Evolutionary conservation across 768 basidiomycete species (phyloP), one percentile per base, ranked within the genome.

Genomic region (Cystobasidium tubakii): DNA sequence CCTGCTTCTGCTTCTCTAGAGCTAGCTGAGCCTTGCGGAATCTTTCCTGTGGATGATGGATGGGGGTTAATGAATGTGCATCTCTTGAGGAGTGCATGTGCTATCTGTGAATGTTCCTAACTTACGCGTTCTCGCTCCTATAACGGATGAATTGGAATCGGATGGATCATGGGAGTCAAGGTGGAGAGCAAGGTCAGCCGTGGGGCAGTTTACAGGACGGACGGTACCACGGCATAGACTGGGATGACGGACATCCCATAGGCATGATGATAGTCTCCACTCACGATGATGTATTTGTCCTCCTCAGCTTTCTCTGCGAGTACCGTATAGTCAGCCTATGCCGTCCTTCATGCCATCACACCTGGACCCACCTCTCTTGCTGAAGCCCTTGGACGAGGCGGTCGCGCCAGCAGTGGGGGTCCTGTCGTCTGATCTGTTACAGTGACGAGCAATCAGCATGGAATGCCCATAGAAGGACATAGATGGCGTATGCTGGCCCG

Each of bases 121-220:
- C 34, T 71, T 62, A 55, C 69, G 21, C 69, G 69, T 36, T 71
- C 69, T 10, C 69, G 69, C 69, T 71, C 69, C 69, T 71, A 29
- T 36, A n/a, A 70, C 10, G 39, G 31, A 43, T 42, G 27, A 4
- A 19, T 13, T n/a, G 34, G 27, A 25, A 44, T 3, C 57, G 25
- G 57, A 39, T 62, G 29, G 2, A 42, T 12, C 39, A 12, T 17
- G 7, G 39, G 34, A 27, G 25, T 1, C 15, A 31, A 46, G 15
- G 63, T 31, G 25, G 63, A 65, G 63, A 46, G 33, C 39, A 39
- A n/a, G 2, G 36, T 36, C 34, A 65, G 63, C 39, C 25, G 23
- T 6, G 25, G 6, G 23, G 15, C 63, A 7, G 19, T 2, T 4
- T 12, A 3, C 17, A 25, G 27, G 23, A 34, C 25, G 25, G 13